Percentiles rank a stretch among this genome's conserved stretches.
Evolutionary conservation across 192 early-diverging fungal genomes (phyloP).

Genomic region (Gryganskiella cystojenkinii): DNA sequence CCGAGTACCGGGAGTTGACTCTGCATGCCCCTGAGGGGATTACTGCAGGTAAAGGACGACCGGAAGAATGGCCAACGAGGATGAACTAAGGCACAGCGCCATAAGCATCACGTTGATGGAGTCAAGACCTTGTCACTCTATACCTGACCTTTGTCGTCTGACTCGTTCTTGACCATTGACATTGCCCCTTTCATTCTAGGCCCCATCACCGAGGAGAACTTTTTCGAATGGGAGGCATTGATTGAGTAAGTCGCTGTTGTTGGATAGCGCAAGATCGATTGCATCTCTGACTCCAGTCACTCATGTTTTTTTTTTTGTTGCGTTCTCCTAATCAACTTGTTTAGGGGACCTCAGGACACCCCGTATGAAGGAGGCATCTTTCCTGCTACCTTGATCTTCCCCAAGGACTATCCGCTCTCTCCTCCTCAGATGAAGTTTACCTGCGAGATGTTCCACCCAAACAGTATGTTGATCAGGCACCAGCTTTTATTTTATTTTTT

Average conservation of each 20-base stretch:
- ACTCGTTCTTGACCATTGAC: no score
- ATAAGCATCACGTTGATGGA: not conserved
- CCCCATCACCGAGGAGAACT: constrained; percentile 85
- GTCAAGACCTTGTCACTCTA: not conserved
- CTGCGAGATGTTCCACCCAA: constrained; percentile 95
- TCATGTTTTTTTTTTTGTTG: not conserved
- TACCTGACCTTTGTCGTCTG: no score
- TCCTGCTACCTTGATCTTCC: constrained; percentile 87
- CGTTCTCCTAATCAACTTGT: not conserved
- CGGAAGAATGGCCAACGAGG: not conserved
- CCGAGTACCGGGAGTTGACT: constrained; percentile 93
- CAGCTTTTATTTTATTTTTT: no score
- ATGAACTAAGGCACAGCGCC: not conserved
- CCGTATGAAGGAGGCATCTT: constrained; percentile 97
- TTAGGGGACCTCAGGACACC: constrained; percentile 90
- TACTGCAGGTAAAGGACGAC: constrained; percentile 73
- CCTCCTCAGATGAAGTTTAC: constrained; percentile 98
- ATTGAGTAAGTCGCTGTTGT: constrained; percentile 69
- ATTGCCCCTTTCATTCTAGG: constrained; percentile 56
- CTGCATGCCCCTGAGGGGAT: constrained; percentile 94
- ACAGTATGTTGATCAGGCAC: constrained; percentile 65
- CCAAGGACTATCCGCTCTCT: constrained; percentile 94
- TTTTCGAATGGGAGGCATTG: constrained; percentile 90
- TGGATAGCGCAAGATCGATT: no score
- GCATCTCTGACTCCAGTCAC: not conserved